A percentile compares a stretch with the other conserved stretches of the same genome.
Evolutionary conservation across 768 basidiomycete genomes (phyloP).

Genomic region (Hygrocybe punicea): DNA sequence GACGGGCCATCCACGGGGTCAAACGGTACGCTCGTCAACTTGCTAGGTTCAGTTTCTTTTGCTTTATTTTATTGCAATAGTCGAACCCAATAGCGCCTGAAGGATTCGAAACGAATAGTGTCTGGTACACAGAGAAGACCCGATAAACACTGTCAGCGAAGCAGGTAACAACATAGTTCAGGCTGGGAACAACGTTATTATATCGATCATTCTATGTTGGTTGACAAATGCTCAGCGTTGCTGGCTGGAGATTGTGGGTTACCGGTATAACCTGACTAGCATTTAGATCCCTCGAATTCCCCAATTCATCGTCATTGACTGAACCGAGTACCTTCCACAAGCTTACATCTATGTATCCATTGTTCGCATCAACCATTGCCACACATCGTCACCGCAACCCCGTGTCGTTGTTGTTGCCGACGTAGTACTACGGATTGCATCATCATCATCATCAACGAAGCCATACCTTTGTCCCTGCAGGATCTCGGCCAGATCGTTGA

Average conservation of each 20-base stretch:
- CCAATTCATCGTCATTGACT: too few relatives aligned
- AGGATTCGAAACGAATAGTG: slow-evolving; percentile 67
- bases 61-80: slow-evolving; percentile 34
- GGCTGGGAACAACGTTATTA: too few relatives aligned
- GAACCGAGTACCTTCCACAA: not conserved
- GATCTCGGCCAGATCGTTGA: not conserved
- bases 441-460: slow-evolving; percentile 8
- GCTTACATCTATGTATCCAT: slow-evolving; percentile 8
- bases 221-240: not conserved
- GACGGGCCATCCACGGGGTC: slow-evolving; percentile 84
- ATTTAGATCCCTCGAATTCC: too few relatives aligned
- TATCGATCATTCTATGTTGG: not conserved
- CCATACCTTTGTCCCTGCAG: slow-evolving; percentile 13
- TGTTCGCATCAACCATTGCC: slow-evolving; percentile 5
- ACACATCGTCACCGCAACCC: slow-evolving; percentile 1
- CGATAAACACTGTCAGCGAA: slow-evolving; percentile 18
- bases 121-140: slow-evolving; percentile 66
- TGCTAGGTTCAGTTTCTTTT: not conserved
- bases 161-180: not conserved
- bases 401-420: not conserved
- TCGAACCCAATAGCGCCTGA: slow-evolving; percentile 64
- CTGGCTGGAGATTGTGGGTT: not conserved
- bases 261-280: too few relatives aligned
- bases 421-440: not conserved
- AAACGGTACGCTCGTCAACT: slow-evolving; percentile 58